phyloP scores from a whole-genome alignment of 495 filamentous ascomycete species.

The Lasiosphaeris hirsuta region DNA sequence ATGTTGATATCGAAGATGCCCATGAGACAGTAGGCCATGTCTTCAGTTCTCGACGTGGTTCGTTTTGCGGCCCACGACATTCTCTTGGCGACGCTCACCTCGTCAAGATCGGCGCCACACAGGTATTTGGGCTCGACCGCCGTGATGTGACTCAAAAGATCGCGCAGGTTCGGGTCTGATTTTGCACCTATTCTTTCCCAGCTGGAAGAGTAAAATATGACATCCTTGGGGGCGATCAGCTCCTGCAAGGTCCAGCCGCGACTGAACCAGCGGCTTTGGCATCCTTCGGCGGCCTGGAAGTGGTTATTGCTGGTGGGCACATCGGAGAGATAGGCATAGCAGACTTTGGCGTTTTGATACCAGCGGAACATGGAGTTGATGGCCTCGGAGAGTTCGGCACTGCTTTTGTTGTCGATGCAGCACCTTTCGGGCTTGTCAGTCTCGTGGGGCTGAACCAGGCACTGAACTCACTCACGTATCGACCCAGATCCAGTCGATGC shows the following conservation, averaged over 20 bases:
- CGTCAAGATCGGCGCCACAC: slow-evolving; percentile 2
- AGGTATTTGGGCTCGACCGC: slow-evolving; percentile 19
- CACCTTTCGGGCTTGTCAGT: neutral
- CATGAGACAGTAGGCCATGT: slow-evolving; percentile 25
- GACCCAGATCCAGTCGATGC: slow-evolving; percentile 10
- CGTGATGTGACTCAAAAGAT: slow-evolving; percentile 10
- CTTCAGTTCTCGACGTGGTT: slow-evolving; percentile 25
- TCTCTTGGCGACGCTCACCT: slow-evolving; percentile 23
- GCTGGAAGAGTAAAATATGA: neutral
- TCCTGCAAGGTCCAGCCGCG: slow-evolving; percentile 7
- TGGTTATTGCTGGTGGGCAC: neutral
- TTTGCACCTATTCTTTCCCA: neutral
- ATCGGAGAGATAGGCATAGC: slow-evolving; percentile 12
- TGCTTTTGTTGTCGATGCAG: slow-evolving; percentile 12
- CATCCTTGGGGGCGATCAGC: neutral
- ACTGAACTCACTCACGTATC: slow-evolving; percentile 8
- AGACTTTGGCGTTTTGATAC: neutral
- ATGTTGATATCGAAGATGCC: slow-evolving; percentile 12
- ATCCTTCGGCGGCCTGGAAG: neutral
- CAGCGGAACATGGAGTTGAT: slow-evolving; percentile 10
- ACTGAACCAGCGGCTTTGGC: slow-evolving; percentile 9
- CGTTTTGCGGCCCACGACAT: slow-evolving; percentile 30
- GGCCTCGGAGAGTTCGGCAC: slow-evolving; percentile 4
- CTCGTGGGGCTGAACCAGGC: neutral
- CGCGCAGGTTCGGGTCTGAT: neutral